These are phyloP conservation scores for Blastomyces gilchristii DNA, from an alignment of 2,329 filamentous ascomycete genomes.

Conservation along the genomic window DNA sequence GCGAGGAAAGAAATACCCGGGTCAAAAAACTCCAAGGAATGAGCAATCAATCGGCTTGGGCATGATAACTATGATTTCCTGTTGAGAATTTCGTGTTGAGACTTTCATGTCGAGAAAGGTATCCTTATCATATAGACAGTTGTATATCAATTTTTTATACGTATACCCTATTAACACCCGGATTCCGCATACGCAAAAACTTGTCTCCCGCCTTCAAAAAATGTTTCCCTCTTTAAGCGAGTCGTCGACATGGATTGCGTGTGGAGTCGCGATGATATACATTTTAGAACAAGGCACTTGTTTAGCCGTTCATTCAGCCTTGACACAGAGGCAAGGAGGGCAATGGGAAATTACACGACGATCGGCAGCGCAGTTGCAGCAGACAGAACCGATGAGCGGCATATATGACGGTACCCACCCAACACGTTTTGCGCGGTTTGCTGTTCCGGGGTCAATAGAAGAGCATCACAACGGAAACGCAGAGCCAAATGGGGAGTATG, in stretches of 20 bases:
- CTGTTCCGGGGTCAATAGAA: slow-evolving; percentile 1
- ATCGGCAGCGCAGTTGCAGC: background rate
- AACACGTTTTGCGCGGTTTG: background rate
- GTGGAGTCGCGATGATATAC: background rate
- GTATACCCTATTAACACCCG: background rate
- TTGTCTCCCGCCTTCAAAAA: background rate
- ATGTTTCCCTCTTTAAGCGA: background rate
- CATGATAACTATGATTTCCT: background rate
- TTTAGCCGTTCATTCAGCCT: background rate
- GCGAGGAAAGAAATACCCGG: background rate
- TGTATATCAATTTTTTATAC: background rate
- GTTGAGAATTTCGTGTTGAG: background rate
- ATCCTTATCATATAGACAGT: background rate
- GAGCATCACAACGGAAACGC: background rate
- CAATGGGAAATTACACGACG: background rate
- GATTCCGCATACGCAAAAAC: background rate
- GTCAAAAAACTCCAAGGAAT: background rate
- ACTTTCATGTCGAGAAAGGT: background rate
- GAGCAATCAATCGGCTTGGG: too few relatives aligned
- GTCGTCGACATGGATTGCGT: background rate
- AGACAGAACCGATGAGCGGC: background rate
- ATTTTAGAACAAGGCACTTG: background rate
- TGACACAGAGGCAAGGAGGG: background rate
- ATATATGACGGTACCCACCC: background rate
- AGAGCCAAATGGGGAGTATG: background rate